Conservation (phyloP, 2,329 filamentous ascomycete species). For the Alternaria atra region DNA sequence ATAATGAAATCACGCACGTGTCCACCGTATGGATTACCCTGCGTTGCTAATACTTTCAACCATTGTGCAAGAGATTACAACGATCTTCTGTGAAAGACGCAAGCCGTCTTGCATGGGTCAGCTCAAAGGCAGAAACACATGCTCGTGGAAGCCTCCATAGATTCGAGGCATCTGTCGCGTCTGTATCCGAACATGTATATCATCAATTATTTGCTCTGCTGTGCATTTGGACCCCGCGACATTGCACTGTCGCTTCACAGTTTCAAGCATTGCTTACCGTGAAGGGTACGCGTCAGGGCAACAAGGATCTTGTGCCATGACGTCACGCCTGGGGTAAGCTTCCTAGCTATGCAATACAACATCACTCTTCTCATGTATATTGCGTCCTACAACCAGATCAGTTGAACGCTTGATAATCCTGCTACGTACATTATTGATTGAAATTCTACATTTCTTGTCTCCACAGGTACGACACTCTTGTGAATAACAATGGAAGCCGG, state of each 20-base stretch:
- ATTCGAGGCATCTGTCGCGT: not conserved
- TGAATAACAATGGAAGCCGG: conserved; percentile 56
- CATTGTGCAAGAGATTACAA: not conserved
- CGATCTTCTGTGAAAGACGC: not conserved
- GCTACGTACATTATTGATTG: not conserved
- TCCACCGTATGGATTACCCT: not conserved
- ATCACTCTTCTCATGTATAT: conserved; percentile 9
- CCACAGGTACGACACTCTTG: not conserved
- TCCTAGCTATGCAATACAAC: conserved; percentile 17
- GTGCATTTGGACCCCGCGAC: not conserved
- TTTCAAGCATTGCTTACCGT: not conserved
- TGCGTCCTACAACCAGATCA: not conserved
- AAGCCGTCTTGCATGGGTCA: not conserved
- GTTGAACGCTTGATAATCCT: not conserved
- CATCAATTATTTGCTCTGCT: not conserved
- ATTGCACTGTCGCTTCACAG: not conserved
- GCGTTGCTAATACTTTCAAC: not conserved
- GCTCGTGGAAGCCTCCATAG: not conserved
- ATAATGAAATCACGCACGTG: conserved; percentile 50
- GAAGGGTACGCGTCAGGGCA: conserved; percentile 1
- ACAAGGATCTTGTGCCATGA: conserved; percentile 16
- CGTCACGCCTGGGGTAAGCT: conserved; percentile 12
- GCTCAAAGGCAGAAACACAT: not conserved
- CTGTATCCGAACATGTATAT: not conserved
- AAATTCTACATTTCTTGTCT: not conserved